These are phyloP conservation scores for Marvania coccoides DNA, from an alignment of 139 green algal species.

Conservation along the genomic window DNA sequence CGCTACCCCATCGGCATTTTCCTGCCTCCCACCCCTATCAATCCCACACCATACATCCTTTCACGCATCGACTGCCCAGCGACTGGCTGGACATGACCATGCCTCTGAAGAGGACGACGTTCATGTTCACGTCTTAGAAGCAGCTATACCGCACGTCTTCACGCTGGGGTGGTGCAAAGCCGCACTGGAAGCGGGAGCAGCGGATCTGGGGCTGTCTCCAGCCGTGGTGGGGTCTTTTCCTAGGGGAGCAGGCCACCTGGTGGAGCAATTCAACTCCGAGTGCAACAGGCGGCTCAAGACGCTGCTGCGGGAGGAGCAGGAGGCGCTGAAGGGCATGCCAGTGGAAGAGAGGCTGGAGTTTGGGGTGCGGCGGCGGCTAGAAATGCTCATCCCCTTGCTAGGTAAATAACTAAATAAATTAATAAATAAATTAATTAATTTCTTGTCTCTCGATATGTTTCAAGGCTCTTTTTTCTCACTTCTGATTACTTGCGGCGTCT, in stretches of 20 bases:
- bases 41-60: too few relatives aligned
- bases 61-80: too few relatives aligned
- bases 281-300: constrained; percentile 37
- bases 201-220: constrained; percentile 50
- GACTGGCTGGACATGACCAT: too few relatives aligned
- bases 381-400: constrained; percentile 43
- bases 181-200: constrained; percentile 31
- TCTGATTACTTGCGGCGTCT: background rate
- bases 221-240: constrained; percentile 33
- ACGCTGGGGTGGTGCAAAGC: constrained; percentile 39
- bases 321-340: constrained; percentile 16
- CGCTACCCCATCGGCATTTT: too few relatives aligned
- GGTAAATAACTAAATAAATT: constrained; percentile 5
- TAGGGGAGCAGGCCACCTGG: constrained; percentile 31
- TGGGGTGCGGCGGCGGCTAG: constrained; percentile 43
- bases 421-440: background rate
- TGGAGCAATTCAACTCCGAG: constrained; percentile 43
- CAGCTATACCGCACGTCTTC: too few relatives aligned
- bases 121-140: too few relatives aligned
- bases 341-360: constrained; percentile 25
- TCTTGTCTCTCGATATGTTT: too few relatives aligned
- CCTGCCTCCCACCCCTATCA: too few relatives aligned
- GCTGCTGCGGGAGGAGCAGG: constrained; percentile 5
- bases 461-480: too few relatives aligned
- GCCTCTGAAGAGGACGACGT: too few relatives aligned